Evolutionary conservation across 2,329 filamentous ascomycete species (phyloP).

Genomic region (Alternaria alternata): DNA sequence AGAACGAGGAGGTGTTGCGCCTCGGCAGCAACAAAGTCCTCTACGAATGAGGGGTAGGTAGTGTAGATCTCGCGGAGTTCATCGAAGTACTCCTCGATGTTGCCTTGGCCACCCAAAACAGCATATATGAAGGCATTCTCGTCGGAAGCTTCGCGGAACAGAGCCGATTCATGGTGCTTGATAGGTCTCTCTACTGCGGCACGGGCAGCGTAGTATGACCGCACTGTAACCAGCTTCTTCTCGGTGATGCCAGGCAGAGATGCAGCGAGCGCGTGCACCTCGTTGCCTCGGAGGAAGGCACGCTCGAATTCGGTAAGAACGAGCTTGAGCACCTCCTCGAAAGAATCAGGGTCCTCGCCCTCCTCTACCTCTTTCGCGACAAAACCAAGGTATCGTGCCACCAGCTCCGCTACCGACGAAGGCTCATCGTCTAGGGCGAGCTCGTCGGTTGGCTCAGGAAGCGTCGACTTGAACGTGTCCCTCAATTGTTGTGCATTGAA

Average conservation of each 20-base stretch:
- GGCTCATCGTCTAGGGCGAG: constrained; percentile 98
- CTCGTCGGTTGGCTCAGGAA: constrained; percentile 94
- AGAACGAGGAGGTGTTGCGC: constrained; percentile 88
- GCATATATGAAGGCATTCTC: constrained; percentile 86
- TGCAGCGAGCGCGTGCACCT: constrained; percentile 90
- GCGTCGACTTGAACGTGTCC: constrained; percentile 83
- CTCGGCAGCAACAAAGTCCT: constrained; percentile 80
- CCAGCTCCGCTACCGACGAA: constrained; percentile 91
- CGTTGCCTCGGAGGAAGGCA: constrained; percentile 91
- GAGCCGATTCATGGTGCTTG: constrained; percentile 90
- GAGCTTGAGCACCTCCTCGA: constrained; percentile 90
- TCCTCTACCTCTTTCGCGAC: constrained; percentile 89
- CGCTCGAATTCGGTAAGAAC: constrained; percentile 96
- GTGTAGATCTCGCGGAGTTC: constrained; percentile 90
- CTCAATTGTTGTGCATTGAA: constrained; percentile 96
- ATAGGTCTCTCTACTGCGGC: constrained; percentile 84
- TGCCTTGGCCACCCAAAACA: constrained; percentile 96
- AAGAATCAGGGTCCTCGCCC: constrained; percentile 90
- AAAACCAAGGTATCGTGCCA: constrained; percentile 92
- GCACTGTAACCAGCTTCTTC: constrained; percentile 91
- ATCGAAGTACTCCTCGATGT: constrained; percentile 99
- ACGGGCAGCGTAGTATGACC: constrained; percentile 90
- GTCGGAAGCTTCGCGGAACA: constrained; percentile 87
- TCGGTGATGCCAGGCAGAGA: constrained; percentile 86
- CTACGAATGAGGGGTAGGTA: constrained; percentile 90